Evolutionary conservation across 1,139 yeast species (phyloP).

Genomic region (Candida buenavistaensis): DNA sequence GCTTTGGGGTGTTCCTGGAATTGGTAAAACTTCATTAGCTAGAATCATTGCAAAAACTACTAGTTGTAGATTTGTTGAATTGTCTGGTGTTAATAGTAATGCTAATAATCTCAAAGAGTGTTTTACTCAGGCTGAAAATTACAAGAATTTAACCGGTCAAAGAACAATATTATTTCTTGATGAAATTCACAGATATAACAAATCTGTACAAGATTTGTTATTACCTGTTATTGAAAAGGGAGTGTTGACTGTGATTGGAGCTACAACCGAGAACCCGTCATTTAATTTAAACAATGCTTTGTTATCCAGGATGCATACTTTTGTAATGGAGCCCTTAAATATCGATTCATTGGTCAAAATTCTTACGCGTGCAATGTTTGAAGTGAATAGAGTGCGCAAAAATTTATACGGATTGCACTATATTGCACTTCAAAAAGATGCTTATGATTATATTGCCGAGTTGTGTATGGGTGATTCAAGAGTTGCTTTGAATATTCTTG

Average conservation of each 20-base stretch:
- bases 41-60: constrained; percentile 58
- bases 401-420: constrained; percentile 37
- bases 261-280: constrained; percentile 97
- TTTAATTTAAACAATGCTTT: constrained; percentile 87
- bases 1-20: constrained; percentile 96
- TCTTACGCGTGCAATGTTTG: constrained; percentile 60
- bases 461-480: constrained; percentile 91
- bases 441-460: constrained; percentile 68
- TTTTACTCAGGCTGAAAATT: constrained; percentile 73
- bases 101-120: constrained; percentile 69
- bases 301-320: constrained; percentile 84
- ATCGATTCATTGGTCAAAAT: constrained; percentile 57
- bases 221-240: constrained; percentile 74
- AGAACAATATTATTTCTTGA: constrained; percentile 83
- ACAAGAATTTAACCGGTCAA: constrained; percentile 61
- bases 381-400: constrained; percentile 60
- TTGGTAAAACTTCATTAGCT: constrained; percentile 84
- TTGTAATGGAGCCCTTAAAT: constrained; percentile 68
- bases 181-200: constrained; percentile 90
- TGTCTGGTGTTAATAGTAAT: constrained; percentile 83
- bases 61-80: constrained; percentile 65
- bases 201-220: constrained; percentile 85
- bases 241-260: constrained; percentile 73
- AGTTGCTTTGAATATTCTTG: constrained; percentile 75
- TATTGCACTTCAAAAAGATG: constrained; percentile 54